Evolutionary conservation across 306 rosid genomes (phyloP).

Genomic region (Quercus parvula): DNA sequence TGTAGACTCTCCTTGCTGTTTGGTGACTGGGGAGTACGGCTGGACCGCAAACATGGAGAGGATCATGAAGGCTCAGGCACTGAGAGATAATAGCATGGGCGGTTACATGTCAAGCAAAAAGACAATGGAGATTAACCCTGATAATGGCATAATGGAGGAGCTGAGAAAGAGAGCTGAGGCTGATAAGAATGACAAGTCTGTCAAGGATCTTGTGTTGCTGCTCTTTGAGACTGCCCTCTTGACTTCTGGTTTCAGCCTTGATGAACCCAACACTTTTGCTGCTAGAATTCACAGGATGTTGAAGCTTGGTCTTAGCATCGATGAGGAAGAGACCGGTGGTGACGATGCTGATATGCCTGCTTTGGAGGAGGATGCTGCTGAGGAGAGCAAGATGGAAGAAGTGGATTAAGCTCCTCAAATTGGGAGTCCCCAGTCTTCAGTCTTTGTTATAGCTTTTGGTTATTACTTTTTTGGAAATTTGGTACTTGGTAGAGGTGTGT

Average conservation of each 20-base stretch:
- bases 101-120: slow-evolving; percentile 74
- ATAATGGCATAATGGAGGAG: slow-evolving; percentile 75
- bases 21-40: slow-evolving; percentile 73
- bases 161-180: slow-evolving; percentile 65
- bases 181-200: slow-evolving; percentile 60
- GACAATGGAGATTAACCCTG: slow-evolving; percentile 80
- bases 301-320: slow-evolving; percentile 65
- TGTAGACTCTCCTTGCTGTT: slow-evolving; percentile 68
- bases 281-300: slow-evolving; percentile 71
- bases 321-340: slow-evolving; percentile 42
- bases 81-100: slow-evolving; percentile 63
- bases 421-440: not conserved
- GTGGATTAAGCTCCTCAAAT: slow-evolving; percentile 37
- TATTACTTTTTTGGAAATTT: not conserved
- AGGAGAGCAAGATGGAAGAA: slow-evolving; percentile 85
- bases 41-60: slow-evolving; percentile 81
- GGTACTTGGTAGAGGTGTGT: not conserved
- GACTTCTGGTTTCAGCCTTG: slow-evolving; percentile 76
- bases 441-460: not conserved
- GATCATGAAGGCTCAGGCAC: slow-evolving; percentile 71
- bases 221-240: slow-evolving; percentile 60
- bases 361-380: slow-evolving; percentile 54
- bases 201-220: slow-evolving; percentile 62
- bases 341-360: slow-evolving; percentile 66
- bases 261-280: slow-evolving; percentile 64